Percentiles rank a stretch among this genome's conserved stretches.
Conservation (phyloP, 2,329 filamentous ascomycete species). For the Pestalotiopsis sp. region DNA sequence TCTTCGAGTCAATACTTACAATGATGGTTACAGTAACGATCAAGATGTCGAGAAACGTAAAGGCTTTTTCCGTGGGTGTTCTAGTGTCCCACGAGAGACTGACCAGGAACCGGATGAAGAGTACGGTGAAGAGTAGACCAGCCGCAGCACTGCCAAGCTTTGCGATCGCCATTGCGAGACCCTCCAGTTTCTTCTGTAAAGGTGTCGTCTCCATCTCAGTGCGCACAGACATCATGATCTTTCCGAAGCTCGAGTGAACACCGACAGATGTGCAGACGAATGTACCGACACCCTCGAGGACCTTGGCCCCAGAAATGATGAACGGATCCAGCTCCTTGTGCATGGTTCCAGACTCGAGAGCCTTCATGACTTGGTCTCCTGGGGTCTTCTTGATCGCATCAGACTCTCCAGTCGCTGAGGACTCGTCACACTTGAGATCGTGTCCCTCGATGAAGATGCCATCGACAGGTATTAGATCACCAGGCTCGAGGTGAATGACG, state of each 20-base stretch:
- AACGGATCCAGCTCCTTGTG: conserved; percentile 63
- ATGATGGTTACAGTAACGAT: conserved; percentile 69
- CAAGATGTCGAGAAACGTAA: conserved; percentile 64
- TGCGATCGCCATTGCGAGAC: conserved; percentile 52
- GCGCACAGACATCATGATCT: conserved; percentile 58
- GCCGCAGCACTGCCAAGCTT: conserved; percentile 65
- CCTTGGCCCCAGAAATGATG: conserved; percentile 59
- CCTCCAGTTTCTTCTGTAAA: conserved; percentile 55
- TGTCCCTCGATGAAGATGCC: conserved; percentile 67
- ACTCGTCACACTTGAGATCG: conserved; percentile 70
- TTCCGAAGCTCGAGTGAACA: conserved; percentile 56
- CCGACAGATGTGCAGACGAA: conserved; percentile 58
- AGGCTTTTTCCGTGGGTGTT: conserved; percentile 58
- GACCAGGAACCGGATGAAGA: conserved; percentile 78
- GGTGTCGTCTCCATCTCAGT: conserved; percentile 55
- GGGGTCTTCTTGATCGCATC: conserved; percentile 68
- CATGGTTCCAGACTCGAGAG: conserved; percentile 53
- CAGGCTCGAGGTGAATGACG: conserved; percentile 67
- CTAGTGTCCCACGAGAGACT: conserved; percentile 53
- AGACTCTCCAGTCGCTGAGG: conserved; percentile 71
- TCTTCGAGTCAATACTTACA: conserved; percentile 25
- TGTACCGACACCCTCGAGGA: conserved; percentile 56
- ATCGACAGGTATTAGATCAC: conserved; percentile 68
- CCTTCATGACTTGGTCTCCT: conserved; percentile 59
- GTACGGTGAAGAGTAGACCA: conserved; percentile 74